A percentile compares a stretch with the other conserved stretches of the same genome.
These are phyloP conservation scores for Sugiyamaella mastotermitis DNA, from an alignment of 805 yeast species.

Conservation along the genomic window DNA sequence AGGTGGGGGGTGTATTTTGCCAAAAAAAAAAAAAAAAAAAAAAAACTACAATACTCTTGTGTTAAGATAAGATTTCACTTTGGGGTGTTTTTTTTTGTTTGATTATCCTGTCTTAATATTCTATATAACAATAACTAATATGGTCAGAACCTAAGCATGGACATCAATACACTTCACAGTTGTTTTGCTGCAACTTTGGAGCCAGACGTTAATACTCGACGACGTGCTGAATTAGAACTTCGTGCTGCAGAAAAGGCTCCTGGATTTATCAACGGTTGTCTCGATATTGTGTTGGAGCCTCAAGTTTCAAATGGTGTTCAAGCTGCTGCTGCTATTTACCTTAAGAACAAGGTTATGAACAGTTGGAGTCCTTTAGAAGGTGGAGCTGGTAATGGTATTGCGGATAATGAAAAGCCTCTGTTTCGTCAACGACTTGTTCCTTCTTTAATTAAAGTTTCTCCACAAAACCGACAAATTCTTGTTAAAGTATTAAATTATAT, in stretches of 20 bases:
- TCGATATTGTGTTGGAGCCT: conserved; percentile 59
- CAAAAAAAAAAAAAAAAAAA: no score
- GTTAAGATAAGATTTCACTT: no score
- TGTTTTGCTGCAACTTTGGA: conserved; percentile 77
- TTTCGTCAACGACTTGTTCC: conserved; percentile 64
- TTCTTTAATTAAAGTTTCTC: conserved; percentile 47
- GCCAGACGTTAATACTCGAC: conserved; percentile 54
- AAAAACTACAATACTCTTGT: no score
- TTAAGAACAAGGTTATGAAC: conserved; percentile 65
- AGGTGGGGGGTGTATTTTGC: no score
- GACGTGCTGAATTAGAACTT: conserved; percentile 64
- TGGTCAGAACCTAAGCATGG: conserved; percentile 41
- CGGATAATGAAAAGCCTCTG: conserved; percentile 65
- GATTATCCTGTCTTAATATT: no score
- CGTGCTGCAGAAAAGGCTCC: conserved; percentile 48
- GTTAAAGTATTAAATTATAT: conserved; percentile 45
- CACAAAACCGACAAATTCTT: conserved; percentile 37
- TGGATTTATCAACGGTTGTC: conserved; percentile 78
- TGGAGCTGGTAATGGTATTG: conserved; percentile 36
- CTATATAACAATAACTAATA: no score
- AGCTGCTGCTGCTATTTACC: conserved; percentile 72
- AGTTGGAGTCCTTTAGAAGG: conserved; percentile 50
- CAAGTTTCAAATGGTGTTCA: conserved; percentile 49
- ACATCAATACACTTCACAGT: conserved; percentile 57
- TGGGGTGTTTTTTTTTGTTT: no score